Base-by-base conservation (phyloP, 2,329 filamentous ascomycete species). In the Aspergillus carbonarius region DNA sequence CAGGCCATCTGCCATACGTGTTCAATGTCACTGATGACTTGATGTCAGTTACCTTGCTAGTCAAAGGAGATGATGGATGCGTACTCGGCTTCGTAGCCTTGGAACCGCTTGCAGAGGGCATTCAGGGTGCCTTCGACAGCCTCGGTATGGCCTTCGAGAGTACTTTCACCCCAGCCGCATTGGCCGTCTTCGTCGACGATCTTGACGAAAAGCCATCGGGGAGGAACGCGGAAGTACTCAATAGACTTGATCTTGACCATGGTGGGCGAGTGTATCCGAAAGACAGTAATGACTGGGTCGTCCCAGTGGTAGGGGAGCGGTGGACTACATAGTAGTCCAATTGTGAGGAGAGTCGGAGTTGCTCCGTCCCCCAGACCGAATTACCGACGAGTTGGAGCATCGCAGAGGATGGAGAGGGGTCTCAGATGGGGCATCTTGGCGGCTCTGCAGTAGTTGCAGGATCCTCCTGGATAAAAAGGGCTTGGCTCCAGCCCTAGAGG, bases 121-220 rank as follows among this genome's bases (percentile, higher is more conserved):
- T 90, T 85, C 1, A 92, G 77, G 56, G 87, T 88, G 0, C 89
- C 89, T 70, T 92, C 89, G 0, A 92, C 86, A 1, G 88, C 87
- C 58, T 89, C 83, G 0, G 86, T 87, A 66, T 92, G 89, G 0
- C 89, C 89, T 73, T 92, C 89, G 0, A 92, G 75, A 0, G 88
- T 88, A 0, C 86, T 88, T 70, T 92, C 89, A 17, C 89, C 89
- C 89, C 89, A 92, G 6, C 89, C 89, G 52, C 81, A 77, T 34
- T 84, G 79, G 3, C 84, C 88, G 1, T 81, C 80, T 34, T 86
- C 84, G 68, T 92, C 88, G 1, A 83, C 86, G 62, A 92, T 83
- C 72, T 92, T 92, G 64, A 92, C 89, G 63, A 92, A 91, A 1
- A 92, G 79, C 89, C 89, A 92, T 40, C 89, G 81, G 13, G 89